These are phyloP conservation scores for Pleurotus cornucopiae DNA, from an alignment of 768 basidiomycete species.

Conservation along the genomic window DNA sequence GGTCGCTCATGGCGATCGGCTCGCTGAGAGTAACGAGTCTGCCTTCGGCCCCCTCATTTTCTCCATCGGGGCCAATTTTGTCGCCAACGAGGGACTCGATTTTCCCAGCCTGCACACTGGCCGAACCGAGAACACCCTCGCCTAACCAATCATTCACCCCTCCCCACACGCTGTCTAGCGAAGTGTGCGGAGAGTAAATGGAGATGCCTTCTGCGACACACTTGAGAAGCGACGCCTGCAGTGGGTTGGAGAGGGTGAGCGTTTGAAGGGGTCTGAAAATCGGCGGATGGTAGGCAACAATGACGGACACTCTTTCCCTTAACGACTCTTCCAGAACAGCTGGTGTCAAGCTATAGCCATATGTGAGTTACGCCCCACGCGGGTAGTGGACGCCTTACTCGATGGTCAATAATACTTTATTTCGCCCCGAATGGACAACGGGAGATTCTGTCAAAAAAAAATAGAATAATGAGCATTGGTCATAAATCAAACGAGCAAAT, in stretches of 20 bases:
- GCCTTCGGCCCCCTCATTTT: conserved; percentile 58
- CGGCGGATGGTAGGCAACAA: conserved; percentile 83
- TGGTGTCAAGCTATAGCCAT: conserved; percentile 57
- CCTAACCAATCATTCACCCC: conserved; percentile 94
- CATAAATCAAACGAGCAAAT: neutral
- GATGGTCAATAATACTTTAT: conserved; percentile 61
- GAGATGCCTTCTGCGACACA: conserved; percentile 83
- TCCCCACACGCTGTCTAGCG: conserved; percentile 77
- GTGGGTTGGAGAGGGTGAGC: conserved; percentile 70
- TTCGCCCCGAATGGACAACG: conserved; percentile 38
- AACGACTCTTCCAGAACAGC: conserved; percentile 70
- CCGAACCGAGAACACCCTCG: conserved; percentile 37
- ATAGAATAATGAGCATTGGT: neutral
- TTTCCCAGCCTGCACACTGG: conserved; percentile 29
- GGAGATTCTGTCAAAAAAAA: conserved; percentile 45
- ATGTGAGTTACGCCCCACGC: conserved; percentile 5
- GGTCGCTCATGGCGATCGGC: conserved; percentile 52
- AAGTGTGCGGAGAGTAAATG: conserved; percentile 85
- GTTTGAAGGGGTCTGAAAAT: conserved; percentile 76
- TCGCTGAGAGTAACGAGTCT: conserved; percentile 60
- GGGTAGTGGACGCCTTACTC: conserved; percentile 39
- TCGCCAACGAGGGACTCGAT: conserved; percentile 34
- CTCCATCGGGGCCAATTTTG: conserved; percentile 32
- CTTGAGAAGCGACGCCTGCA: conserved; percentile 76
- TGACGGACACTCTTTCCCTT: conserved; percentile 39